Evolutionary conservation across 169 alveolate species (phyloP), one percentile per base, ranked within the genome.

Genomic region (Plasmodium sp.): DNA sequence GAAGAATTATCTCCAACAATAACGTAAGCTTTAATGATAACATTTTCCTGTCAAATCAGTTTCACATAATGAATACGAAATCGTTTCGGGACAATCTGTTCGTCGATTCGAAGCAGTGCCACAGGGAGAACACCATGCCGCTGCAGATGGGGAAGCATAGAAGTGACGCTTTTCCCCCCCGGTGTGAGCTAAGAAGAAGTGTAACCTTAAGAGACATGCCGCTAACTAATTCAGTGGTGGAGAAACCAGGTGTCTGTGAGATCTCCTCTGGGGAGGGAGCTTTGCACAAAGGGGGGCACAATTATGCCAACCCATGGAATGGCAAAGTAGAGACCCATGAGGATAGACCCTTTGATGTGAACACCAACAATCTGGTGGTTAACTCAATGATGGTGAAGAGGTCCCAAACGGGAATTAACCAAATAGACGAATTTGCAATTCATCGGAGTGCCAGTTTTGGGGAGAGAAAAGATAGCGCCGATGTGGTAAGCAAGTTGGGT

Each of bases 1-100:
- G 12, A 33, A 90, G 10, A 45, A 6, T 22, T 27, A 33, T 48
- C 10, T 10, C 14, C 6, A 71, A 71, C 51, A 79, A 81, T 81
- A 62, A 90, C 73, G 71, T 90, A 31, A 90, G 94, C 71, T 90
- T 90, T 81, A 71, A 86, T 22, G 94, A 90, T 79, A 90, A 80
- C 16, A 80, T 36, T 5, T 90, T 90, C 39, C 58, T 33, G 2
- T n/a, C 22, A 43, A 71, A 41, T 5, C 54, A 56, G n/a, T 90
- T 67, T 58, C 71, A 90, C 48, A 81, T 90, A 67, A 81, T 80
- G 83, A 90, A 90, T 80, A 80, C 94, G 34, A 80, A 43, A 31
- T 27, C 90, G 18, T 85, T 85, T 85, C 75, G 62, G 41, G 58
- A 41, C 2, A 75, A 85, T 7, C 48, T 62, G 51, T 77, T 85